Base-by-base conservation (phyloP, 257 asterid genomes). In the Nicotiana paniculata region DNA sequence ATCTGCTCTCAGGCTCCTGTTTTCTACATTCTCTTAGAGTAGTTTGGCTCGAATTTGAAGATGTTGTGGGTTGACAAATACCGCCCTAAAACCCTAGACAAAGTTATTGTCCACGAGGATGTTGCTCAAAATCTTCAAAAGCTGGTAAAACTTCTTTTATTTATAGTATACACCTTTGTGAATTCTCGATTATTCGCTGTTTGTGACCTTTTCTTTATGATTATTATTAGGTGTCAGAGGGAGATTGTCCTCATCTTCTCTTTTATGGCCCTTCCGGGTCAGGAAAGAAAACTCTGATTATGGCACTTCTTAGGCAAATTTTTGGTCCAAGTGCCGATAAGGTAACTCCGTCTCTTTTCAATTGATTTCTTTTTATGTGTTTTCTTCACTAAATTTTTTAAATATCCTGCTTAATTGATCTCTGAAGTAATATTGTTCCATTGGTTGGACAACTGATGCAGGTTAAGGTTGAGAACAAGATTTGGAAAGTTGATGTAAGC, bases 61-160 rank as follows among this genome's bases (percentile, higher is more conserved):
- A 94, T 96, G 99, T 90, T 94, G 94, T 96, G 99, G 99, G 97
- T 96, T 51, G 97, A 96, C 88, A 93, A 93, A 83, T 91, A 96
- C 85, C 97, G 98, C 46, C 99, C 99, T 54, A 96, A 94, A 90
- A 83, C 97, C 92, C 95, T 93, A 77, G 99, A 94, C 89, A 92
- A 92, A 87, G 92, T 94, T 82, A 72, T 88, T 65, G 92, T 96
- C 32, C 99, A 96, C 81, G 86, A 91, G 82, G 95, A 94, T 10
- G 90, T 96, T 77, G 99, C 99, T 61, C 93, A 89, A 82, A 92
- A 94, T 90, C 98, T 96, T 87, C 89, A 90, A 85, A 96, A 94
- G 86, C 83, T 96, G 94, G 99, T 94, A 93, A n/a, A 57, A 2
- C 26, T 5, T 37, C 28, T 62, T 9, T 39, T 1, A 3, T 3